A percentile compares a stretch with the other conserved stretches of the same genome.
These are phyloP conservation scores for Lolium perenne DNA, from an alignment of 176 grass and related monocot genomes.

Conservation along the genomic window DNA sequence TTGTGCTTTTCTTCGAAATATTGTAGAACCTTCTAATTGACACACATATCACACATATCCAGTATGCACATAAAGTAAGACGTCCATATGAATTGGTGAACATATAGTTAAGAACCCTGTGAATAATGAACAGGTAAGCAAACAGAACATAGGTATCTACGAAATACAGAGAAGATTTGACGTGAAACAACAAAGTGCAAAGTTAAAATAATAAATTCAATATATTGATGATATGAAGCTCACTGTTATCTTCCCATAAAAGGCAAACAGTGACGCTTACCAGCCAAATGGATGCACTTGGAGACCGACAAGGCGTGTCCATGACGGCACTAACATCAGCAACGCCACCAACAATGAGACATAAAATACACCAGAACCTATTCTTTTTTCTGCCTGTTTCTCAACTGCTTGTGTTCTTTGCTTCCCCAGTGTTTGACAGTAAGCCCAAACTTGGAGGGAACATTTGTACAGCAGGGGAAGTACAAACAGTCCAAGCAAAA, in stretches of 20 bases:
- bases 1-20: conserved; percentile 90
- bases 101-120: conserved; percentile 84
- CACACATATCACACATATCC: conserved; percentile 83
- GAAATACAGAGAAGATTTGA: conserved; percentile 7
- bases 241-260: not conserved
- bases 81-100: conserved; percentile 61
- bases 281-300: conserved; percentile 76
- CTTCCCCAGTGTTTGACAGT: conserved; percentile 49
- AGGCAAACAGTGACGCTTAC: conserved; percentile 47
- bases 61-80: conserved; percentile 82
- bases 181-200: not conserved
- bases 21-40: conserved; percentile 83
- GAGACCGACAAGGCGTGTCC: conserved; percentile 72
- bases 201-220: not conserved
- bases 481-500: conserved; percentile 84
- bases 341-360: conserved; percentile 53
- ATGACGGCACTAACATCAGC: conserved; percentile 73
- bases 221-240: not conserved
- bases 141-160: conserved; percentile 10
- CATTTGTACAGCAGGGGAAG: conserved; percentile 76
- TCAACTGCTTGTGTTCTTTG: conserved; percentile 36
- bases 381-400: conserved; percentile 36
- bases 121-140: conserved; percentile 38
- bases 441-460: conserved; percentile 55
- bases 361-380: conserved; percentile 72